Evolutionary conservation across 495 filamentous ascomycete species (phyloP), one percentile per base, ranked within the genome.

Genomic region (Alectoria sarmentosa): DNA sequence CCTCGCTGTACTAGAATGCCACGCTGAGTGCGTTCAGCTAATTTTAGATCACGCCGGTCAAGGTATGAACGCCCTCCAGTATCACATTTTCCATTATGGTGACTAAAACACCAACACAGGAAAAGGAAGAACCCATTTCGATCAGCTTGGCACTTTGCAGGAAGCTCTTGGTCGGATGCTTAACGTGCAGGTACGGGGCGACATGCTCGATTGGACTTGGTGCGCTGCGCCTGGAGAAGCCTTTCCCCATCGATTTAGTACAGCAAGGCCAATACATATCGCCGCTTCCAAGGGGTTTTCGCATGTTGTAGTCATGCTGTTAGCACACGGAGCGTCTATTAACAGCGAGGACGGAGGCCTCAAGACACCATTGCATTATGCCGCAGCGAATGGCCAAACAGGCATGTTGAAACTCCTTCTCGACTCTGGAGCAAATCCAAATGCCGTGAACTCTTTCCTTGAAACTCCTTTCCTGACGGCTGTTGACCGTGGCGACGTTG

Each of bases 311-410:
- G 21, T 38, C 26, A 59, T 60, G 15, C 55, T 73, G 14, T 46
- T 73, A 0, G 23, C 36, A 21, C 34, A 61, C 39, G 71, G 69
- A 32, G 71, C 71, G 4, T 36, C 66, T 57, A 41, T 58, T 13
- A 54, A 55, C 2, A 23, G 49, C 13, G 39, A 56, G 5, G 61
- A 71, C 38, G 37, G 34, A 41, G 19, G 58, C 30, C 62, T 44
- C 11, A 17, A 34, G 37, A 67, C 66, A 5, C 57, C 71, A 3
- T 60, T 73, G n/a, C 61, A 70, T 48, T 28, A 57, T 28, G 63
- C 54, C 8, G 54, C 39, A 30, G 0, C 0, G 3, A 13, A 5
- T 19, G 55, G 30, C 15, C 55, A 37, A 15, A 59, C 32, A 48
- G 0, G 34, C 9, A 34, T 38, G 34, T 26, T 66, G 1, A 19